Base-by-base conservation (phyloP, 2,329 filamentous ascomycete genomes). In the Xylaria multiplex region DNA sequence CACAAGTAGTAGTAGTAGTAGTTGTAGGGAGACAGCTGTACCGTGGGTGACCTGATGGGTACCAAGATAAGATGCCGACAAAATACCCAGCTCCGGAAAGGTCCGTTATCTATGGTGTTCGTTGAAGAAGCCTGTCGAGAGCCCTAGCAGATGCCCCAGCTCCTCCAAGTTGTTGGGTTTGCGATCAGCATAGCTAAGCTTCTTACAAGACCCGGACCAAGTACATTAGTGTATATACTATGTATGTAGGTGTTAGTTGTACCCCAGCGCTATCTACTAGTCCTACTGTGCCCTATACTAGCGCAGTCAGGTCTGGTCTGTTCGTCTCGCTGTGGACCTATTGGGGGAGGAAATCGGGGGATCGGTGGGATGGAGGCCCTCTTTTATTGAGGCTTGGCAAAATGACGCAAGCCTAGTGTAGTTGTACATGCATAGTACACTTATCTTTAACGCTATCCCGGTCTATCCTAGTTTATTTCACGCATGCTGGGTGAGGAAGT, bases 121-220 rank as follows among this genome's bases (percentile, higher is more conserved):
- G 11, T 37, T 37, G 35, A 37, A 27, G 27, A 37, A 37, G 32
- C n/a, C 35, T 19, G 35, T 37, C 35, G 11, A 13, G 8, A 35
- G 32, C 9, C 32, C 32, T 35, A 35, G 32, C 32, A 35, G 19
- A 19, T 27, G 35, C 35, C 35, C 35, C 32, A 54, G 35, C 35
- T 40, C 30, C 50, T 35, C 35, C 35, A 54, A 43, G 11, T 30
- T 30, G 37, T 9, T 43, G 53, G 37, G 37, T 3, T 55, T 8
- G 53, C 43, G 53, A 55, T 55, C 37, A 55, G 22, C 53, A 19
- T 55, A n/a, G 53, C 53, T 11, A 55, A 55, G 53, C 53, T 55
- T 55, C 53, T 55, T 43, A 55, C 52, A 9, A 22, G 52, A 11
- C 14, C 37, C 37, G 43, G 52, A 55, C 52, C 52, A 27, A 30